Evolutionary conservation across 768 basidiomycete species (phyloP).

Genomic region (Mycena venus): DNA sequence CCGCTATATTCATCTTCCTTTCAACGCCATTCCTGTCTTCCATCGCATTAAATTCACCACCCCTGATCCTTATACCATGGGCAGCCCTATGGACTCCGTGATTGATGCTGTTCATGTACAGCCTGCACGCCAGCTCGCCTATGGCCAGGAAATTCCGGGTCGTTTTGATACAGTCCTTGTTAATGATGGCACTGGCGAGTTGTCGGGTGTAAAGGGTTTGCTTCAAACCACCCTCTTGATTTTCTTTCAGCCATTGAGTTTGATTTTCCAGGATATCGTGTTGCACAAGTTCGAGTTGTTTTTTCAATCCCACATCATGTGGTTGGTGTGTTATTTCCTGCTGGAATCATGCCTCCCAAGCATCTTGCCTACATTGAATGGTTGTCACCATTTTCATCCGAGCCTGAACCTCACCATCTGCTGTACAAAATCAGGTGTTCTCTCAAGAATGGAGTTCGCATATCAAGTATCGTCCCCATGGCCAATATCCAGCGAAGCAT

Average conservation of each 20-base stretch:
- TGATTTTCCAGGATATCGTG: no score
- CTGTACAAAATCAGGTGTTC: constrained; percentile 35
- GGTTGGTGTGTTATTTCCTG: not conserved
- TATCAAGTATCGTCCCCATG: constrained; percentile 44
- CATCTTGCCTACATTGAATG: constrained; percentile 45
- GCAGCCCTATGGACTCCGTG: not conserved
- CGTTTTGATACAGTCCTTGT: not conserved
- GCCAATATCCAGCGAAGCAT: no score
- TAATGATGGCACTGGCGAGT: not conserved
- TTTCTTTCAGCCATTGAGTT: no score
- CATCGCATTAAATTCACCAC: not conserved
- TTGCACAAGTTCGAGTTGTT: no score
- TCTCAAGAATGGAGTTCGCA: constrained; percentile 11
- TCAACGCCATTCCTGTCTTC: not conserved
- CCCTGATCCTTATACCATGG: not conserved
- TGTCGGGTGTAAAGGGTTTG: not conserved
- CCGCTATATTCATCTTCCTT: not conserved
- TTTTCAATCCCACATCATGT: not conserved
- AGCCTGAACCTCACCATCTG: constrained; percentile 31
- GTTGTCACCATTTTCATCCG: constrained; percentile 34
- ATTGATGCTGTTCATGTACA: not conserved
- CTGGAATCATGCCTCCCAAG: not conserved
- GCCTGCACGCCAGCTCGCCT: not conserved
- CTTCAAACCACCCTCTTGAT: no score
- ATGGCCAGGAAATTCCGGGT: not conserved